Evolutionary conservation across 768 basidiomycete genomes (phyloP), one percentile per base, ranked within the genome.

Genomic region (Heimioporus sp.): DNA sequence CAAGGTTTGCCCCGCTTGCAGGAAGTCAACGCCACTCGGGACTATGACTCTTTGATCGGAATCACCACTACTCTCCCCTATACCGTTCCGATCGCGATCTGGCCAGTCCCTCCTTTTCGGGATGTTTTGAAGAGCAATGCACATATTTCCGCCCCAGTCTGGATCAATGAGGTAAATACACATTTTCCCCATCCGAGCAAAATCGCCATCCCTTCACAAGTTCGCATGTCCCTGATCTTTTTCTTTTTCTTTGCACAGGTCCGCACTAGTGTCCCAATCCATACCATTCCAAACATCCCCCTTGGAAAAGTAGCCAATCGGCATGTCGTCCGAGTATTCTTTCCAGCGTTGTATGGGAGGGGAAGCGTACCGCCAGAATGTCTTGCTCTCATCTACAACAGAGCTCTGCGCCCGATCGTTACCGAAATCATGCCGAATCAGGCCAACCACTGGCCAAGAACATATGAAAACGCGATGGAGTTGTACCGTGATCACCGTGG

Each of bases 11-110:
- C 28, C 2, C 20, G 15, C 19, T 54, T 31, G 1, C 2, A 3
- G 4, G 13, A 13, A 2, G 5, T 46, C 13, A 36, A 2, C 4
- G 38, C 4, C 0, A 51, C 53, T 17, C 4, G 30, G 0, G 39
- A 57, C 30, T 55, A 21, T 15, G 43, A 57, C n/a, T 57, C 49
- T 0, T 30, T 57, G 21, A 55, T 57, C 1, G 49, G 53, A 30
- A 48, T 37, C 12, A 49, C 56, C 0, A 28, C 37, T 1, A 24
- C 41, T 6, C 35, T 57, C 0, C 53, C 53, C 0, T 57, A 55
- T 10, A 8, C 1, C 4, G 41, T 50, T 2, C 8, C 46, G 0
- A 1, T 57, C 0, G 15, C 38, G 0, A 16, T 57, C 10, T 48
- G 41, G 32, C 49, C 56, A 3, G 15, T 47, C 8, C 42, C 53